Evolutionary conservation across 805 yeast species (phyloP), one percentile per base, ranked within the genome.

Genomic region (Wickerhamiella sorbophila): DNA sequence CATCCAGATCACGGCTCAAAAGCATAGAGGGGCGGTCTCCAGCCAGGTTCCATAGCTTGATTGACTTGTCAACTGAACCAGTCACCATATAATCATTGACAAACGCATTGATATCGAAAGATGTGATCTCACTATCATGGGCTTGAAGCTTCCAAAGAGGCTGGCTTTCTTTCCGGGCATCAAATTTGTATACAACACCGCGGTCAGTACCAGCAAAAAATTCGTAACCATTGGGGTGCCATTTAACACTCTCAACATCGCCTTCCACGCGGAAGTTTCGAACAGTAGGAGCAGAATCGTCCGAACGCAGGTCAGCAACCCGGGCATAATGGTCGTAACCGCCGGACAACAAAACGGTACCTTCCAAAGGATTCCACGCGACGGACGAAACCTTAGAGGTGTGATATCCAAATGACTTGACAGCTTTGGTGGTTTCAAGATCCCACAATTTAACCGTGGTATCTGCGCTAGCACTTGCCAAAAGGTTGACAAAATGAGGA

Each of bases 121-220:
- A 69, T 4, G 95, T 79, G 47, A 91, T 79, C 47, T 94, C 96
- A 2, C 94, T 74, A 63, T 91, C 97, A 59, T 91, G 98, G 2
- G 97, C 97, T 61, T 91, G 95, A 52, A 91, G 68, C 2, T 94
- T 84, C 98, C 98, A 91, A 26, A 88, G 54, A 16, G 96, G 87
- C 44, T 68, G 64, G 36, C 69, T 70, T 31, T 68, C 72, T 39
- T 64, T 65, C 59, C 95, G 75, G 36, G 84, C 79, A 60, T 88
- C 98, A 54, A 80, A 88, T 47, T 88, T 79, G 65, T 84, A 84
- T 20, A 91, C 74, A 54, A 77, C 77, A 58, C 98, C 98, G 48
- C 73, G 70, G 60, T 91, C 98, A 21, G 95, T 85, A 55, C 95
- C 94, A 33, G 86, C 91, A 55, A 77, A 75, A 59, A 88, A 80